Percentiles rank a stretch among this genome's conserved stretches.
Evolutionary conservation across 331 rosid genomes (phyloP).

Genomic region (Prunus yedoensis): DNA sequence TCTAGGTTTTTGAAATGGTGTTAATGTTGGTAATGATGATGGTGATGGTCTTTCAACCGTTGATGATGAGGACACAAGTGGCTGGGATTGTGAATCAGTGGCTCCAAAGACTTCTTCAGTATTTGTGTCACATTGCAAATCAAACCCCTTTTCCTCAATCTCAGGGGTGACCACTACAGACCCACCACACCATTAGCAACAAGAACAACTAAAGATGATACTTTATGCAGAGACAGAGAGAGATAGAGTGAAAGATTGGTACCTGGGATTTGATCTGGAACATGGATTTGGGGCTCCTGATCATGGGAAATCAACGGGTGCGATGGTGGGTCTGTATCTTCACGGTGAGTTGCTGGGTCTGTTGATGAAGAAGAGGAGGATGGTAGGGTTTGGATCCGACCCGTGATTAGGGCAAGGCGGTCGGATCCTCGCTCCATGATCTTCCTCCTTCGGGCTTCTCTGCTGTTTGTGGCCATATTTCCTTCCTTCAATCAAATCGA

Average conservation of each 20-base stretch:
- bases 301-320: constrained; percentile 29
- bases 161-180: constrained; percentile 43
- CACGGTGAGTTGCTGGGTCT: constrained; percentile 13
- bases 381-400: constrained; percentile 51
- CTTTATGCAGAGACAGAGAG: background rate
- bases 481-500: background rate
- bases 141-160: constrained; percentile 27
- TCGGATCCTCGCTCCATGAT: constrained; percentile 75
- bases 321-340: constrained; percentile 15
- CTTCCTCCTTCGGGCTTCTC: constrained; percentile 66
- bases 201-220: background rate
- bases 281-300: constrained; percentile 22
- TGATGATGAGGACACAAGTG: constrained; percentile 8
- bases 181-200: constrained; percentile 9
- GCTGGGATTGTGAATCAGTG: constrained; percentile 28
- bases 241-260: constrained; percentile 17
- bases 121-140: constrained; percentile 9
- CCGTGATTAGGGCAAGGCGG: constrained; percentile 72
- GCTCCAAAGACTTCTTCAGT: constrained; percentile 22
- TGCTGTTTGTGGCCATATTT: constrained; percentile 53
- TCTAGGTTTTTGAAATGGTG: background rate
- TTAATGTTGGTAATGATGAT: no score
- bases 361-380: constrained; percentile 1
- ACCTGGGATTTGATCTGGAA: constrained; percentile 38
- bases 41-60: constrained; percentile 17